Evolutionary conservation across 2,329 filamentous ascomycete genomes (phyloP).

Genomic region (Hypoxylon sp.): DNA sequence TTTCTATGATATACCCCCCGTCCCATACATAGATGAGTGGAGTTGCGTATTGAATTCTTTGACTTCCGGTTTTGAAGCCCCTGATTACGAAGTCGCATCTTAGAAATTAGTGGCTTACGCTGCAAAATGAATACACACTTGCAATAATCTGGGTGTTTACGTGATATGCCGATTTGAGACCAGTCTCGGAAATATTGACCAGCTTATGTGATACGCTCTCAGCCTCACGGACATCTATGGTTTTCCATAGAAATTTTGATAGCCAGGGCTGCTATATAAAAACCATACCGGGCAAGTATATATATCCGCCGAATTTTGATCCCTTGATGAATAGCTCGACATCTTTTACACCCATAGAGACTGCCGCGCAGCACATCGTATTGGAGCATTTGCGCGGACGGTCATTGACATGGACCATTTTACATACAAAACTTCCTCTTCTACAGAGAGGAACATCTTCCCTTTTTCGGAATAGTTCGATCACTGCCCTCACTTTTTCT

Average conservation of each 20-base stretch:
- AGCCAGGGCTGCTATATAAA: neutral
- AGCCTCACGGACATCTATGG: neutral
- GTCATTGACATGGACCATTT: neutral
- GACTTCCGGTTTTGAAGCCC: neutral
- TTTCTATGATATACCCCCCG: constrained; percentile 28
- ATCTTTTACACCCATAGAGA: neutral
- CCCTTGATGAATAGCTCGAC: neutral
- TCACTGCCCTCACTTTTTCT: neutral
- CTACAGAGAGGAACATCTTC: neutral
- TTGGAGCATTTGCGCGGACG: too few relatives aligned
- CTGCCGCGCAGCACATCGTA: too few relatives aligned
- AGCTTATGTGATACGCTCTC: too few relatives aligned
- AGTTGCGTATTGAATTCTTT: constrained; percentile 15
- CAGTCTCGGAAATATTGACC: neutral
- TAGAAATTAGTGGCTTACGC: neutral
- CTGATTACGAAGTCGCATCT: neutral
- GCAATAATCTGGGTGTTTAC: neutral
- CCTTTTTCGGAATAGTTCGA: neutral
- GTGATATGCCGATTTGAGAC: too few relatives aligned
- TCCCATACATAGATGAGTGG: constrained; percentile 7
- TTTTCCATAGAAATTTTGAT: neutral
- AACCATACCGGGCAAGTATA: neutral
- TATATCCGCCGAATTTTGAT: neutral
- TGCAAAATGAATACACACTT: constrained; percentile 3
- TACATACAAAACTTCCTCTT: neutral